Conservation (phyloP, 345 rosid genomes). For the Salix viminalis region DNA sequence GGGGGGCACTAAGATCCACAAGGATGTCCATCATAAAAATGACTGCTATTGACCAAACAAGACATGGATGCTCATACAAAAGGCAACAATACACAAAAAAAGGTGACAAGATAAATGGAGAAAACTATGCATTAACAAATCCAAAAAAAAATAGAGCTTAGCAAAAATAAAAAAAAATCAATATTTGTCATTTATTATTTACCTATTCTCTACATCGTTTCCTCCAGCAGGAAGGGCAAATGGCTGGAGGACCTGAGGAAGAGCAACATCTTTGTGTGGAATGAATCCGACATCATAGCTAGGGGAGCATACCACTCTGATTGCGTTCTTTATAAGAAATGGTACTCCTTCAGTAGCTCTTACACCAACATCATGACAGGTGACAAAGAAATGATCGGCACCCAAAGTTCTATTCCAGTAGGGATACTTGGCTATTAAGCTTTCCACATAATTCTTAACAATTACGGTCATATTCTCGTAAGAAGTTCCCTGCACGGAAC, state of each 20-base stretch:
- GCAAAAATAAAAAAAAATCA: neutral
- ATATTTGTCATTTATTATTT: neutral
- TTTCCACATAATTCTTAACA: constrained; percentile 65
- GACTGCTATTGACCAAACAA: too few relatives aligned
- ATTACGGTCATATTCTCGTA: constrained; percentile 93
- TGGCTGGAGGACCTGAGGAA: constrained; percentile 93
- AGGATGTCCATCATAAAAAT: too few relatives aligned
- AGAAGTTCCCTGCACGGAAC: constrained; percentile 66
- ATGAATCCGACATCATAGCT: constrained; percentile 92
- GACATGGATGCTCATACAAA: too few relatives aligned
- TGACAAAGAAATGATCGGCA: constrained; percentile 95
- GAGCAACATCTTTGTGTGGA: constrained; percentile 97
- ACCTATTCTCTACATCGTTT: constrained; percentile 82
- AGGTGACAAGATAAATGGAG: neutral
- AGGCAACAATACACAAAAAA: neutral
- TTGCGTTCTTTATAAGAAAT: constrained; percentile 75
- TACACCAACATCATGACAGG: constrained; percentile 97
- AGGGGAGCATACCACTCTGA: constrained; percentile 93
- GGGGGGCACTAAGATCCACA: too few relatives aligned
- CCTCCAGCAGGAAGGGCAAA: constrained; percentile 97
- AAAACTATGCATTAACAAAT: neutral
- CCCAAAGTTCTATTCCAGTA: constrained; percentile 97
- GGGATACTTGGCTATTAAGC: constrained; percentile 71
- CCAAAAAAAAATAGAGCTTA: neutral
- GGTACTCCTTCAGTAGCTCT: constrained; percentile 90